These are phyloP conservation scores for Neonectria faginata DNA, from an alignment of 2,329 filamentous ascomycete species.

Conservation along the genomic window DNA sequence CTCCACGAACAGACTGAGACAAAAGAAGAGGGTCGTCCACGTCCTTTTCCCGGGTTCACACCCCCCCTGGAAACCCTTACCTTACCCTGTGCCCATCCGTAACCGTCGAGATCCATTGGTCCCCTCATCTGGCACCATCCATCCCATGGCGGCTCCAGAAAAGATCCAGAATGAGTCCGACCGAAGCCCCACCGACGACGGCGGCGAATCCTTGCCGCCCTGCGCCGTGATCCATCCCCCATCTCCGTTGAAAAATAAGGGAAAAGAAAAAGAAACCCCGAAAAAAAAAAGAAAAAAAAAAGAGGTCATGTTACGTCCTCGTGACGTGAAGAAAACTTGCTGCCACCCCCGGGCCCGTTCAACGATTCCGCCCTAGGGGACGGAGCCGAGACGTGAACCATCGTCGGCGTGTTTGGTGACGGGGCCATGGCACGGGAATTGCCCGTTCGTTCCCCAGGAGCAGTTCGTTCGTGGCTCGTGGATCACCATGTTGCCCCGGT, in stretches of 20 bases:
- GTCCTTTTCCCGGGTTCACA: not conserved
- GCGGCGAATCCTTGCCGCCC: not conserved
- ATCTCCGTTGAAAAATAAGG: not conserved
- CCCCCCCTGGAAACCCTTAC: not conserved
- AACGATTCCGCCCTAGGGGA: not conserved
- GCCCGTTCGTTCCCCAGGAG: too few species aligned
- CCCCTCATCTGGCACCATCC: constrained; percentile 5
- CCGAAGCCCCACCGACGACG: constrained; percentile 4
- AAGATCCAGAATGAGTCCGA: constrained; percentile 7
- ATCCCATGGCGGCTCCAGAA: not conserved
- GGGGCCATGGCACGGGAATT: too few species aligned
- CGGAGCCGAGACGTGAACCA: not conserved
- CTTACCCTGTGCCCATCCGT: constrained; percentile 1
- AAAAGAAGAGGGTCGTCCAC: not conserved
- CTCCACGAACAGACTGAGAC: not conserved
- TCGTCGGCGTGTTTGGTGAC: too few species aligned
- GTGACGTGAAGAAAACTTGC: not conserved
- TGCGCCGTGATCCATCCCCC: not conserved
- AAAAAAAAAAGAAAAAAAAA: not conserved
- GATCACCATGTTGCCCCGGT: not conserved
- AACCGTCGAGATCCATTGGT: not conserved
- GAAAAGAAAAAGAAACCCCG: not conserved
- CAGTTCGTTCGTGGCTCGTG: not conserved
- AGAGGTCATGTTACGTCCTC: not conserved
- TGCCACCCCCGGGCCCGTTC: not conserved